Evolutionary conservation across 495 filamentous ascomycete genomes (phyloP), one percentile per base, ranked within the genome.

Genomic region (Xylaria nigripes): DNA sequence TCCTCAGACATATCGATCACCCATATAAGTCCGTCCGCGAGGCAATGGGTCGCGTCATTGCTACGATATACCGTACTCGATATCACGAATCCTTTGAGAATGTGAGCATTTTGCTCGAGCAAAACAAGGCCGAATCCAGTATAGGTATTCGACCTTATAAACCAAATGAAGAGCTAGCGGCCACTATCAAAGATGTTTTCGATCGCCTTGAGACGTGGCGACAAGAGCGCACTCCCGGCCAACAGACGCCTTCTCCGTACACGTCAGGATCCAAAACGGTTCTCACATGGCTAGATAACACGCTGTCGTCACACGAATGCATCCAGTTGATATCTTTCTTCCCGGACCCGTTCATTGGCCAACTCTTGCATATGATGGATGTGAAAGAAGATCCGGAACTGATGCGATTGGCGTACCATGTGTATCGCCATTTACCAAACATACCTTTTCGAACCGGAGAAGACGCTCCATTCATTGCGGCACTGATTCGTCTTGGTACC

Each of bases 361-460:
- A 95, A 68, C 81, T 97, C 45, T 73, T 99, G 43, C 90, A 97
- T 72, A 99, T 99, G 93, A 99, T 99, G 93, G 93, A 99, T 67
- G 87, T 99, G 58, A 96, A 96, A 68, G 93, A 99, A 70, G 93
- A 99, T 63, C 90, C 88, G 4, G 93, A 99, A 68, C 81, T 99
- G 9, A 92, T 95, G 76, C 85, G 86, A 9, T 79, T 96, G 21
- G 91, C 93, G 12, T 99, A 99, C 64, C 90, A 95, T 64, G 93
- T 99, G 25, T 99, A 96, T 74, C 85, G 93, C 23, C 92, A 99
- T 65, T 75, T 99, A 3, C 89, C 94, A 16, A 99, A 97, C 71
- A 89, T 99, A 53, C 94, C 93, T 1, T 90, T 94, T 69, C 86
- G 87, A 2, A 79, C 82, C 34, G 90, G 91, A 58, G 86, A 95